Base-by-base conservation (phyloP, 2,329 filamentous ascomycete genomes). In the Diaporthe caulivora region DNA sequence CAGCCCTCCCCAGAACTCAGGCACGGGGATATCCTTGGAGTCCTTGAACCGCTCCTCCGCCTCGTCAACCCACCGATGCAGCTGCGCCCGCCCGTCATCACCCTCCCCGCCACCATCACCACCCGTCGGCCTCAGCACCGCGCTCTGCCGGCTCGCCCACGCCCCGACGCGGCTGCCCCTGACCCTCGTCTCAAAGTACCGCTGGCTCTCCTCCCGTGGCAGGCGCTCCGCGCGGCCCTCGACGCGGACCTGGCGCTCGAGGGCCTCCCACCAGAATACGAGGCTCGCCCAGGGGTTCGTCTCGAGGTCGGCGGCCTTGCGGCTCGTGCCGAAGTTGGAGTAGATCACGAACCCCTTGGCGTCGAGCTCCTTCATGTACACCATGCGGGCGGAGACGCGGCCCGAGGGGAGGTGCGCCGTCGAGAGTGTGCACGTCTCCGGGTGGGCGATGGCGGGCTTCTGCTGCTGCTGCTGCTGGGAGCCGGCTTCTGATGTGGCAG, bases 331-430 rank as follows among this genome's bases (percentile, higher is more conserved):
- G 86, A 95, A 96, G 83, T 99, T 99, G 80, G 91, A 93, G 87
- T 98, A 99, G 64, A 99, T 88, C 55, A 98, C 95, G 84, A 97
- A 99, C 21, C 95, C 95, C 7, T 83, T 78, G 70, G 87, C 83
- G 82, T 98, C 95, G 31, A 98, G 91, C 86, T 98, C 97, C 84
- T 99, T 99, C 77, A 99, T 89, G 84, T 98, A 99, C 49, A 99
- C 95, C 77, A 95, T 89, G 74, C 97, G 94, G 4, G 94, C 92
- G 60, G 92, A 95, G 26, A 98, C 93, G 60, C 93, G 92, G 75
- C 97, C 97, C 0, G 91, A 93, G 1, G 96, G 96, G 6, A 98
- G 88, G 31, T 88, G 86, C 0, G 95, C 95, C 0, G 97, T 99
- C 4, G 95, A 93, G 1, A 99, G 87, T 1, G 93, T 95, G 79